A percentile compares a stretch with the other conserved stretches of the same genome.
These are phyloP conservation scores for Pilasporangium apinafurcum DNA, from an alignment of 352 stramenopile species.

Conservation along the genomic window DNA sequence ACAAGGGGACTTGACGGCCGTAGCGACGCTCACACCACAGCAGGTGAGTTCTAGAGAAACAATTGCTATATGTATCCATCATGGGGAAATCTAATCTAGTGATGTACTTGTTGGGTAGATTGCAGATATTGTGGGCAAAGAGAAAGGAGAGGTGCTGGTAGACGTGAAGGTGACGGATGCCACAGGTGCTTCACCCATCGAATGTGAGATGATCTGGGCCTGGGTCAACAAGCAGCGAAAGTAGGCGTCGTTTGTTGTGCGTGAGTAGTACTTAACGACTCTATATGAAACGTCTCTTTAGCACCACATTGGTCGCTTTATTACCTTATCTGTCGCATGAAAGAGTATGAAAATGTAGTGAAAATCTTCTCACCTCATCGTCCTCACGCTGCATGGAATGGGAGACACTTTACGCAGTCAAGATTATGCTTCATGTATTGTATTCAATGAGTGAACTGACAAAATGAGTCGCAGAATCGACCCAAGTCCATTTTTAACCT, in stretches of 20 bases:
- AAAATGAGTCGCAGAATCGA: no score
- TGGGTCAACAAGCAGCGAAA: slow-evolving; percentile 67
- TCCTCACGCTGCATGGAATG: neutral
- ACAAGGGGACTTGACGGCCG: slow-evolving; percentile 61
- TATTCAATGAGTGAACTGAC: no score
- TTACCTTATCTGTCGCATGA: no score
- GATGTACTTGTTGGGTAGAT: slow-evolving; percentile 8
- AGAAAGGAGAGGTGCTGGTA: slow-evolving; percentile 73
- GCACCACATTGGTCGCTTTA: no score
- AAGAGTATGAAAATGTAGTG: no score
- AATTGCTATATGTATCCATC: no score
- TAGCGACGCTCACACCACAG: slow-evolving; percentile 59
- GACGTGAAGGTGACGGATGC: slow-evolving; percentile 70
- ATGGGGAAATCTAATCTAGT: neutral
- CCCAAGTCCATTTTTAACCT: neutral
- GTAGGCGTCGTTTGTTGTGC: no score
- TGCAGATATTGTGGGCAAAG: slow-evolving; percentile 48
- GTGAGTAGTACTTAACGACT: no score
- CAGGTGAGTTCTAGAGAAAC: slow-evolving; percentile 32
- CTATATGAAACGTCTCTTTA: no score
- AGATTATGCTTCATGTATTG: no score
- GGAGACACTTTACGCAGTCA: no score
- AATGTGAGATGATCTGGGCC: slow-evolving; percentile 82
- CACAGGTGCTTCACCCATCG: slow-evolving; percentile 64
- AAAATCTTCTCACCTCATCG: neutral